Evolutionary conservation across 768 basidiomycete species (phyloP), one percentile per base, ranked within the genome.

Genomic region (Termitomyces sp.): DNA sequence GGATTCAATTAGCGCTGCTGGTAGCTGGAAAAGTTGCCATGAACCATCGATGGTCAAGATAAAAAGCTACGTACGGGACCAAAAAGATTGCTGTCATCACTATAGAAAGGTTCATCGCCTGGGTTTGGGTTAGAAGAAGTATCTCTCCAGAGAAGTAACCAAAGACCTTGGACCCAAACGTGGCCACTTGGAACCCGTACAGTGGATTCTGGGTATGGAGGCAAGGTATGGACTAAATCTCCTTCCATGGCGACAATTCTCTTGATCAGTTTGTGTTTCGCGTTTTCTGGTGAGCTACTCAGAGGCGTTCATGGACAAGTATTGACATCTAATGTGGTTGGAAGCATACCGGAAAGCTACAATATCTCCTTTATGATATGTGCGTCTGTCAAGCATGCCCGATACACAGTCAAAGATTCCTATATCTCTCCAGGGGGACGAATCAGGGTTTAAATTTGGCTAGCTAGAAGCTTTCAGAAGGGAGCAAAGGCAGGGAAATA

Each of bases 391-490:
- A 4, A 74, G 67, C 43, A 71, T 71, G 5, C 82, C 64, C 0
- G 78, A 75, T 61, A 75, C 67, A 6, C 82, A 80, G 69, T 87
- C 81, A 64, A 89, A 90, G 20, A 90, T 60, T 16, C 78, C 86
- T 36, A 88, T 68, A 65, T 91, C 89, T 60, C 77, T 76, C 77
- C 76, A 83, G 8, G 68, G 48, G 1, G 88, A 90, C 4, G 79
- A 76, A 67, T 90, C 83, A 34, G 89, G 89, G 67, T 91, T 91
- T 56, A 91, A 76, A 33, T 87, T 88, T 32, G 89, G 80, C 84
- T 86, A 75, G 66, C 71, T 73, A 55, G 33, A 45, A 37, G 34
- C 43, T 4, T 43, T 49, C 53, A 46, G 53, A 50, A 22, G 33
- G 50, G 3, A 45, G 30, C 13, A 12, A 16, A 22, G 24, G 22